Percentiles rank a stretch among this genome's conserved stretches.
phyloP scores from a whole-genome alignment of 768 basidiomycete genomes.

The Xerocomellus dryophilus region DNA sequence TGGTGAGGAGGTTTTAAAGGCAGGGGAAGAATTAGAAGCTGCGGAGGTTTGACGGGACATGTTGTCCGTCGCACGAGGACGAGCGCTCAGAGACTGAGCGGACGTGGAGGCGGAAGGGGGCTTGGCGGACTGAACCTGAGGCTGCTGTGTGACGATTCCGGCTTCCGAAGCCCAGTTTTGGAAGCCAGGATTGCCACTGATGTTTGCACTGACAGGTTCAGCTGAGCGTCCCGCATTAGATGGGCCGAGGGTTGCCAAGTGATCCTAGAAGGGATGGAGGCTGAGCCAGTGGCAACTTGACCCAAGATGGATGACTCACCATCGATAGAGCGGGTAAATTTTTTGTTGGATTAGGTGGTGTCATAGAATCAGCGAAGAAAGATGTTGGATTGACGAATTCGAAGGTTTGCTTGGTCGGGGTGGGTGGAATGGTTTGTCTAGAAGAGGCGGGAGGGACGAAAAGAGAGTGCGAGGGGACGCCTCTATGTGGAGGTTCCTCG shows the following conservation, averaged over 20 bases:
- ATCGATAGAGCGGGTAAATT: conserved; percentile 32
- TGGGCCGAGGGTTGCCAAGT: conserved; percentile 28
- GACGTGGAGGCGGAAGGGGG: background rate
- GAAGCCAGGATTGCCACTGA: conserved; percentile 27
- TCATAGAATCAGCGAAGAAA: conserved; percentile 20
- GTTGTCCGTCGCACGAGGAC: conserved; percentile 28
- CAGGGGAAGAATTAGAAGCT: conserved; percentile 23
- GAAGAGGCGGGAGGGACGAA: conserved; percentile 4
- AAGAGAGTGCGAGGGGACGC: background rate
- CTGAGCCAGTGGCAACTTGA: conserved; percentile 4
- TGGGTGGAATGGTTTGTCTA: conserved; percentile 18
- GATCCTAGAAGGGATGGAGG: conserved; percentile 18
- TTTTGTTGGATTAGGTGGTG: conserved; percentile 24
- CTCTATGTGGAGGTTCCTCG: conserved; percentile 18
- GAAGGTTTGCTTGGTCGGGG: conserved; percentile 20
- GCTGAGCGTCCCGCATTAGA: conserved; percentile 23
- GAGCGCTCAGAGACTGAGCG: conserved; percentile 14
- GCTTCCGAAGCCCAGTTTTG: conserved; percentile 34
- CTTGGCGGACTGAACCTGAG: conserved; percentile 11
- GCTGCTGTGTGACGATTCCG: conserved; percentile 21
- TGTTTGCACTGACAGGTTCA: conserved; percentile 13
- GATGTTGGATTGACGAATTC: conserved; percentile 31
- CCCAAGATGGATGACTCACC: conserved; percentile 16
- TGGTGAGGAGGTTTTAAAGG: conserved; percentile 21
- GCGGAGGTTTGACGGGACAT: conserved; percentile 31